Evolutionary conservation across 2,329 filamentous ascomycete species (phyloP).

Genomic region (Davidsoniella virescens): DNA sequence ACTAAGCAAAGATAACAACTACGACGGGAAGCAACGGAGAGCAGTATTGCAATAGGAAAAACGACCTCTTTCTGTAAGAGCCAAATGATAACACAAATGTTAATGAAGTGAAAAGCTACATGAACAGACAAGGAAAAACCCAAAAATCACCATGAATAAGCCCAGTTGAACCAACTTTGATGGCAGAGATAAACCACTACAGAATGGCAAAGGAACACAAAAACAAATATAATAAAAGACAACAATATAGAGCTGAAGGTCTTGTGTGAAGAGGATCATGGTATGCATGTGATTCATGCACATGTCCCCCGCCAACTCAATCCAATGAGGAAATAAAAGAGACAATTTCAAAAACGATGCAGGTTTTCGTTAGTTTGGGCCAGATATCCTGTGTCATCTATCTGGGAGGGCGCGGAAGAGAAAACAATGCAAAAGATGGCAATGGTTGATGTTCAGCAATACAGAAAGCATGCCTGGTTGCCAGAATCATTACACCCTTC

Average conservation of each 20-base stretch:
- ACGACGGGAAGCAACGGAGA: neutral
- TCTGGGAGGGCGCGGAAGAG: conserved; percentile 6
- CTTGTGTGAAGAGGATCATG: neutral
- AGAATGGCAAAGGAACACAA: neutral
- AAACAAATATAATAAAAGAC: conserved; percentile 2
- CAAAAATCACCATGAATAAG: neutral
- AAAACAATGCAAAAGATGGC: neutral
- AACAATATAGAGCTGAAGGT: neutral
- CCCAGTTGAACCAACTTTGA: neutral
- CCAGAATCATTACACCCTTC: conserved; percentile 1
- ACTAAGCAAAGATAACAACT: neutral
- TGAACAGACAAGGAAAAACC: conserved; percentile 2
- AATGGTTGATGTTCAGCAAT: neutral
- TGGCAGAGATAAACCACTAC: neutral
- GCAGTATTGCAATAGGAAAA: neutral
- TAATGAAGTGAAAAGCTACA: neutral
- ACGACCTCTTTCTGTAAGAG: neutral
- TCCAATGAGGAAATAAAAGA: conserved; percentile 1
- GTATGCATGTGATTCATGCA: neutral
- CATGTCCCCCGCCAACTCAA: neutral
- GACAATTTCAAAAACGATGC: neutral
- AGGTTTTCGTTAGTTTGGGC: conserved; percentile 8
- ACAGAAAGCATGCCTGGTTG: neutral
- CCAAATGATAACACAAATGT: conserved; percentile 1
- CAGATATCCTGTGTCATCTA: conserved; percentile 13